Evolutionary conservation across 192 early-diverging fungal species (phyloP), one percentile per base, ranked within the genome.

Genomic region (Podila minutissima): DNA sequence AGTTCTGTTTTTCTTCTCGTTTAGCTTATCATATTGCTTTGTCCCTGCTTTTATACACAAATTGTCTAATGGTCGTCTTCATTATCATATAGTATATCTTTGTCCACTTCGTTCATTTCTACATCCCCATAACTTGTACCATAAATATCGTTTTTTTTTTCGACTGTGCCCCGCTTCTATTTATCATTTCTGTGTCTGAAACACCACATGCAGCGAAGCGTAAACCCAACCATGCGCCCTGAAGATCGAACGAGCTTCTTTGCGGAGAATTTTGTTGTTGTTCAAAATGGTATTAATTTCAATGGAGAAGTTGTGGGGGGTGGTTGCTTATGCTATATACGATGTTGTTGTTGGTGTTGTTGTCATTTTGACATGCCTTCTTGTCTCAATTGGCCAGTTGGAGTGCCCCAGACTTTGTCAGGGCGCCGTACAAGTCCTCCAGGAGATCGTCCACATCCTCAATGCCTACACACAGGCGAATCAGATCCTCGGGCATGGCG

Each of bases 401-500:
- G 22, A 88, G 75, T 20, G 83, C 85, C 2, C 90, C 92, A 32
- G 95, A 93, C 31, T 69, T 83, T 19, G 76, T 69, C 74, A 98
- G 84, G 13, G 97, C 95, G 32, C 71, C 66, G 37, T 95, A 87
- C 63, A 99, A 84, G 79, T 99, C 97, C 71, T 92, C 91, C 57
- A 97, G 86, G 37, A 99, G 86, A 82, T 99, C 97, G 19, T 96
- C 92, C 17, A 86, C 88, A 85, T 99, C 95, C 69, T 99, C 97
- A 69, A 99, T 99, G 29, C 97, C 97, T 28, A 99, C 92, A 69
- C 97, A 97, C 22, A 99, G 82, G 26, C 97, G 89, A 74, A 99
- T 97, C 82, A 99, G 85, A 85, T 99, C 97, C 87, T 99, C 97
- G n/a, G 97, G 95, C 64, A 99, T 81, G 12, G 87, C 92, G 12